Conservation (phyloP, 1,284 basidiomycete species). For the Rhodotorula sp. region DNA sequence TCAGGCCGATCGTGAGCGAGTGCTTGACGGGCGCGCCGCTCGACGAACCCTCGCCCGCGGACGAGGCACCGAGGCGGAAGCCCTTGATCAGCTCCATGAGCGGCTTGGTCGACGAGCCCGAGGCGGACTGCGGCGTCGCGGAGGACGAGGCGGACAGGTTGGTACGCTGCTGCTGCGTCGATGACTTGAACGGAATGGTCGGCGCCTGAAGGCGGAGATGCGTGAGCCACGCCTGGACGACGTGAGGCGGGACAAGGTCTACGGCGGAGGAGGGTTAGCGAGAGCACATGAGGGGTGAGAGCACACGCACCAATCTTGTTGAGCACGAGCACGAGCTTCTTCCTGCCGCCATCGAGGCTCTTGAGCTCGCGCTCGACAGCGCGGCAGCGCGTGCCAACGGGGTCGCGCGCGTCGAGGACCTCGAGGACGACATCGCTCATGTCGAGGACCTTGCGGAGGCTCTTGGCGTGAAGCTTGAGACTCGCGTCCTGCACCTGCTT, state of each 20-base stretch:
- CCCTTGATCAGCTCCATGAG: conserved; percentile 88
- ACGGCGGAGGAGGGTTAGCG: not conserved
- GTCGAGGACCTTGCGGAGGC: conserved; percentile 87
- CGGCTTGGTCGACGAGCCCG: conserved; percentile 63
- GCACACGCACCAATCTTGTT: conserved; percentile 82
- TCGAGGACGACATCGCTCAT: conserved; percentile 87
- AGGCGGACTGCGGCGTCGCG: conserved; percentile 59
- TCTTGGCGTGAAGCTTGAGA: conserved; percentile 52
- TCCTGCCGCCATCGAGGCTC: conserved; percentile 77
- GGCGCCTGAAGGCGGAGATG: conserved; percentile 89
- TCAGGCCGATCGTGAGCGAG: conserved; percentile 81
- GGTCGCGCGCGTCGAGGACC: conserved; percentile 88
- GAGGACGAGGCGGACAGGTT: conserved; percentile 69
- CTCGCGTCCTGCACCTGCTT: conserved; percentile 45
- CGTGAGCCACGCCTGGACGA: conserved; percentile 87
- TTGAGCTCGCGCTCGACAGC: conserved; percentile 89
- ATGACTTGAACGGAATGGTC: conserved; percentile 90
- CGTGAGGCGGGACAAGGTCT: conserved; percentile 87
- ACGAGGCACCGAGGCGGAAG: conserved; percentile 58
- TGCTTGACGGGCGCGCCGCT: conserved; percentile 20
- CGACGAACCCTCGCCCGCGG: not conserved
- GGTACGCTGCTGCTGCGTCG: conserved; percentile 73
- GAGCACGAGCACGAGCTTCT: conserved; percentile 82
- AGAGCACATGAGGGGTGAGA: not conserved
- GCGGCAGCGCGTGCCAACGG: conserved; percentile 80